Percentiles rank a stretch among this genome's conserved stretches.
Conservation (phyloP, 2,329 filamentous ascomycete species). For the Penicillium sp. region DNA sequence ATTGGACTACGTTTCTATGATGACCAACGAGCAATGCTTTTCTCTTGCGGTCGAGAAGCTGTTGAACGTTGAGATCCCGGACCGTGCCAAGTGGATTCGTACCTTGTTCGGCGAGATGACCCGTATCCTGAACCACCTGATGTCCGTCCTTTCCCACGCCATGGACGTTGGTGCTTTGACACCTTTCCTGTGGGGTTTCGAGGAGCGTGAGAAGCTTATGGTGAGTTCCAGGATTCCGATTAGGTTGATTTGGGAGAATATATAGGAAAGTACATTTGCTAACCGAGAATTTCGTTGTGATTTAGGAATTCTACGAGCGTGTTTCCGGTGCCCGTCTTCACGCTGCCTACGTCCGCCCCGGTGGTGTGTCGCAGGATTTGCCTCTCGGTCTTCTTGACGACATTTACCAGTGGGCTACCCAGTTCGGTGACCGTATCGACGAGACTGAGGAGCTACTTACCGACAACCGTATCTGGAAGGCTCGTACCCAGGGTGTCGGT, state of each 20-base stretch:
- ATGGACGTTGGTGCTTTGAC: conserved; percentile 99
- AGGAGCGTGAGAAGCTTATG: conserved; percentile 99
- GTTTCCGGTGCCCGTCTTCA: conserved; percentile 97
- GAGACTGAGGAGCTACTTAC: conserved; percentile 98
- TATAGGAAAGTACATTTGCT: neutral
- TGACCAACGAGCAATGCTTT: conserved; percentile 99
- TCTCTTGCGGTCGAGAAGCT: conserved; percentile 96
- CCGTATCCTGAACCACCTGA: conserved; percentile 90
- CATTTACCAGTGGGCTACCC: conserved; percentile 99
- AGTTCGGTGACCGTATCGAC: conserved; percentile 97
- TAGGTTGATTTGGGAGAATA: neutral
- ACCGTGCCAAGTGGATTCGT: conserved; percentile 93
- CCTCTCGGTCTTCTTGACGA: conserved; percentile 93
- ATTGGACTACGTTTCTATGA: conserved; percentile 99
- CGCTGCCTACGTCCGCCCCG: conserved; percentile 93
- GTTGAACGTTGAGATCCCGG: conserved; percentile 92
- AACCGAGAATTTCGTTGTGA: conserved; percentile 3
- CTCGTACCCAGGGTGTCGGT: conserved; percentile 85
- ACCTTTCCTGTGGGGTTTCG: conserved; percentile 98
- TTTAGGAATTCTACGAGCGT: conserved; percentile 97
- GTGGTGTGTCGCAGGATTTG: conserved; percentile 93
- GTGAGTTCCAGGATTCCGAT: conserved; percentile 55
- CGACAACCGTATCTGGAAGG: conserved; percentile 99
- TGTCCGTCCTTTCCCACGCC: conserved; percentile 95
- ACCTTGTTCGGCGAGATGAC: conserved; percentile 96